Evolutionary conservation across 768 basidiomycete species (phyloP).

Genomic region (Pulveroboletus ravenelii): DNA sequence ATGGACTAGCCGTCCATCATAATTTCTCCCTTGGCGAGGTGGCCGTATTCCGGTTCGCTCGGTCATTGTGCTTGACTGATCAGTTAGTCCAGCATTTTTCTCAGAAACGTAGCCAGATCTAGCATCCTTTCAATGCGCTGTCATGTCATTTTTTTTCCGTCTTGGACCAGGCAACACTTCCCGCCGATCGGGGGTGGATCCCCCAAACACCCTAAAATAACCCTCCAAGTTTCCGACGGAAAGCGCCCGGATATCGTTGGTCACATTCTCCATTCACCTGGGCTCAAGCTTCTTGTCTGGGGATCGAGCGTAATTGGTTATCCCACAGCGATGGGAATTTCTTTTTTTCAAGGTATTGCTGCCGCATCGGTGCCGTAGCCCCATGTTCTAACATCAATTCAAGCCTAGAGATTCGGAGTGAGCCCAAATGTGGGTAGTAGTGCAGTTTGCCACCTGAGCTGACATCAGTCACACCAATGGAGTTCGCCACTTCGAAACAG

Average conservation of each 20-base stretch:
- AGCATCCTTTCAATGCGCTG: slow-evolving; percentile 3
- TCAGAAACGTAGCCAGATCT: not conserved
- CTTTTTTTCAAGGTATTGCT: not conserved
- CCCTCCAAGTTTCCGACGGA: not conserved
- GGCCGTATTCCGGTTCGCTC: not conserved
- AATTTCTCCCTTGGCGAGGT: not conserved
- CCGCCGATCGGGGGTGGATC: not conserved
- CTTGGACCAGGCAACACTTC: not conserved
- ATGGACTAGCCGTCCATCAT: not conserved
- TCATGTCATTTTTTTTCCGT: slow-evolving; percentile 5
- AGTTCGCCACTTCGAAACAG: slow-evolving; percentile 9
- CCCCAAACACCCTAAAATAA: not conserved
- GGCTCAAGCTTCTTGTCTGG: slow-evolving; percentile 5
- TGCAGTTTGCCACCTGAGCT: not conserved
- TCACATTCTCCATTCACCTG: slow-evolving; percentile 12
- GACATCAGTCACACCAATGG: not conserved
- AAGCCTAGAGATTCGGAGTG: not conserved
- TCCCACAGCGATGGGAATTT: slow-evolving; percentile 25
- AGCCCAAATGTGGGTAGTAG: not conserved
- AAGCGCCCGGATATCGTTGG: not conserved
- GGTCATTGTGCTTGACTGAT: not conserved
- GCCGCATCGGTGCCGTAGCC: not conserved
- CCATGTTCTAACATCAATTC: not conserved
- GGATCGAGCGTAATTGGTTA: not conserved
- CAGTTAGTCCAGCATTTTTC: not conserved